Conservation (phyloP, 768 basidiomycete species). For the Kwoniella newhampshirensis region DNA sequence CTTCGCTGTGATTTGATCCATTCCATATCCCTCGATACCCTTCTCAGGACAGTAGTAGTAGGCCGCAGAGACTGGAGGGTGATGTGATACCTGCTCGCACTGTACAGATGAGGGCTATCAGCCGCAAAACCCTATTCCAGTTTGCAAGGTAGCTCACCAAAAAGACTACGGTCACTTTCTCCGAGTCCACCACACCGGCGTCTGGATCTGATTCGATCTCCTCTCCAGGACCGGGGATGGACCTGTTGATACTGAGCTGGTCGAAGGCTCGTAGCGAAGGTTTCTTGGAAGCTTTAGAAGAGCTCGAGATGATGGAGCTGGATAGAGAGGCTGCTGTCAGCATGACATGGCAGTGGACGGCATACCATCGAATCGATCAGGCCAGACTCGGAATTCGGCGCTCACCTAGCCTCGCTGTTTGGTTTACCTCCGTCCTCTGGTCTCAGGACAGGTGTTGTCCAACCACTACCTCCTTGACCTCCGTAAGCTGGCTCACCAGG, state of each 20-base stretch:
- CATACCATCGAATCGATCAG: background rate
- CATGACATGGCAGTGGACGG: no score
- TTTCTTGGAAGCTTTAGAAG: conserved; percentile 32
- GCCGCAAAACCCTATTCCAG: no score
- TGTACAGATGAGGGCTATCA: conserved; percentile 19
- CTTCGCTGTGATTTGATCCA: conserved; percentile 89
- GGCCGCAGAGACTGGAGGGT: conserved; percentile 89
- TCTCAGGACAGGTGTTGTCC: conserved; percentile 44
- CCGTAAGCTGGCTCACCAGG: conserved; percentile 48
- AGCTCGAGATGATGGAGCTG: conserved; percentile 38
- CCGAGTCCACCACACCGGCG: conserved; percentile 53
- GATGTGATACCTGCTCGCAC: conserved; percentile 95
- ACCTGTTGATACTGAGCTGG: conserved; percentile 25
- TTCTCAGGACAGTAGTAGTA: conserved; percentile 73
- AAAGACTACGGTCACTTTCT: conserved; percentile 68
- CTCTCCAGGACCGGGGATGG: conserved; percentile 48
- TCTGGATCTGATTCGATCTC: conserved; percentile 52
- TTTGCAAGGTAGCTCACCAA: conserved; percentile 53
- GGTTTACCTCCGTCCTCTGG: conserved; percentile 39
- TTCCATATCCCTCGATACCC: conserved; percentile 68
- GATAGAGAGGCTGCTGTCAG: background rate
- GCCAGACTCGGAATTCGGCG: background rate
- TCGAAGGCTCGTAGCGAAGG: conserved; percentile 44
- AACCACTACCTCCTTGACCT: conserved; percentile 43
- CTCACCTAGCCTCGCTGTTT: conserved; percentile 38